Percentiles rank a stretch among this genome's conserved stretches.
These are phyloP conservation scores for Cercospora citrullina DNA, from an alignment of 2,329 filamentous ascomycete genomes.

Conservation along the genomic window DNA sequence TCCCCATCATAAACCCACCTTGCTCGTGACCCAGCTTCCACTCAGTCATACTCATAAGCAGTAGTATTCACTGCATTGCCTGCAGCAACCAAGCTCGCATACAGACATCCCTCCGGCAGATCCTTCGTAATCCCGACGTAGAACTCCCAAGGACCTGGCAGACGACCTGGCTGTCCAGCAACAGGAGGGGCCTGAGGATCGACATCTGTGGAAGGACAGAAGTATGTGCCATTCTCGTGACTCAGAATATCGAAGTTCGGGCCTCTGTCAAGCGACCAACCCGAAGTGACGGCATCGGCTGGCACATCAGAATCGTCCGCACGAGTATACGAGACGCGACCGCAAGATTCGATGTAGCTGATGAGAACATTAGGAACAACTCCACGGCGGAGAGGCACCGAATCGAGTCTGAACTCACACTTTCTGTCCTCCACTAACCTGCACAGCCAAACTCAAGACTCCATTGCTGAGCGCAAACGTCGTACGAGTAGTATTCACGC, in stretches of 20 bases:
- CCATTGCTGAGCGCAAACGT: constrained; percentile 17
- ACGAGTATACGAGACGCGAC: constrained; percentile 35
- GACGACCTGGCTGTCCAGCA: neutral
- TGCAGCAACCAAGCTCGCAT: constrained; percentile 12
- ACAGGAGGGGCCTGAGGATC: constrained; percentile 2
- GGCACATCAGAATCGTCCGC: constrained; percentile 34
- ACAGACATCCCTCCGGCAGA: constrained; percentile 11
- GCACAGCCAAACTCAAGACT: constrained; percentile 27
- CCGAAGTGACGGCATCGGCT: constrained; percentile 28
- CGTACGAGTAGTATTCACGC: constrained; percentile 21
- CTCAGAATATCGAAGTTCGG: constrained; percentile 25
- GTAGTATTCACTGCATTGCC: constrained; percentile 14
- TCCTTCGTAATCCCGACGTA: constrained; percentile 12
- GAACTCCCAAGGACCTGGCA: constrained; percentile 18
- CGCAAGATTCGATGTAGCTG: constrained; percentile 36
- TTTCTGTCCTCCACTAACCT: constrained; percentile 36
- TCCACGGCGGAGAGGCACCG: neutral
- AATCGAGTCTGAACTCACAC: constrained; percentile 28
- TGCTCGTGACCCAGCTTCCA: neutral
- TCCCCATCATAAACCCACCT: neutral
- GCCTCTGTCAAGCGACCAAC: constrained; percentile 28
- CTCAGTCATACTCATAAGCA: constrained; percentile 13
- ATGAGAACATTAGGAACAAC: neutral
- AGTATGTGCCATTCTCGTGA: constrained; percentile 18
- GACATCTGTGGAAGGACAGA: constrained; percentile 6